A percentile compares a stretch with the other conserved stretches of the same genome.
Conservation (phyloP, 1,284 basidiomycete genomes). For the Salmacisia buchloeana region DNA sequence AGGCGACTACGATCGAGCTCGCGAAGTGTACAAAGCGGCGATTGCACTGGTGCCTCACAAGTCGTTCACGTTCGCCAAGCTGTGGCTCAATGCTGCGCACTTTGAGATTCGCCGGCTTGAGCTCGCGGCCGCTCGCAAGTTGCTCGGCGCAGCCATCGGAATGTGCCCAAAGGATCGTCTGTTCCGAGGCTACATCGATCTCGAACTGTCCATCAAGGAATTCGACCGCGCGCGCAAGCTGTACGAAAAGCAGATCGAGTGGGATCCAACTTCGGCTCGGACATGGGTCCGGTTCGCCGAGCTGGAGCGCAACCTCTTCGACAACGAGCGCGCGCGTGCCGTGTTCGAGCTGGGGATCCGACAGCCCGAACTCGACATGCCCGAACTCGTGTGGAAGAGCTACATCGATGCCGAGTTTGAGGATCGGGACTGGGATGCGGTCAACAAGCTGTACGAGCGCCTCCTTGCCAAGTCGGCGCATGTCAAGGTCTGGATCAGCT, state of each 20-base stretch:
- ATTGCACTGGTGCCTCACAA: constrained; percentile 87
- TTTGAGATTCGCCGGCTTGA: constrained; percentile 86
- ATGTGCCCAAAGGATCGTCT: constrained; percentile 83
- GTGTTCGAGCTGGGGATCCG: constrained; percentile 94
- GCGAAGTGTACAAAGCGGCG: constrained; percentile 88
- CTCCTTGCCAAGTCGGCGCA: constrained; percentile 81
- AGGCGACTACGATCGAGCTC: constrained; percentile 75
- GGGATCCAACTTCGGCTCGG: constrained; percentile 42
- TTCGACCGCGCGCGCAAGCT: constrained; percentile 87
- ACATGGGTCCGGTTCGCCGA: constrained; percentile 95
- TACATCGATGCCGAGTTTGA: constrained; percentile 96
- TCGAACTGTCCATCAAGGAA: constrained; percentile 57
- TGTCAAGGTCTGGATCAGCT: constrained; percentile 63
- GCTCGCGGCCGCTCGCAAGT: constrained; percentile 76
- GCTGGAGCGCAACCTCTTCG: constrained; percentile 84
- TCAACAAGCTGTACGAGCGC: constrained; percentile 82
- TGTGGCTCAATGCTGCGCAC: constrained; percentile 69
- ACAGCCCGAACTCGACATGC: constrained; percentile 80
- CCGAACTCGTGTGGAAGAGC: constrained; percentile 75
- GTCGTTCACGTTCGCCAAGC: constrained; percentile 91
- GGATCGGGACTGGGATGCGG: constrained; percentile 81
- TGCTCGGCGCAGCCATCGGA: constrained; percentile 83
- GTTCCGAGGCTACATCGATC: constrained; percentile 42
- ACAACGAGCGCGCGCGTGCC: constrained; percentile 81
- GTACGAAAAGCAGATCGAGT: constrained; percentile 78